phyloP scores from a whole-genome alignment of 2,329 filamentous ascomycete genomes.

The Colletotrichum tropicicola region DNA sequence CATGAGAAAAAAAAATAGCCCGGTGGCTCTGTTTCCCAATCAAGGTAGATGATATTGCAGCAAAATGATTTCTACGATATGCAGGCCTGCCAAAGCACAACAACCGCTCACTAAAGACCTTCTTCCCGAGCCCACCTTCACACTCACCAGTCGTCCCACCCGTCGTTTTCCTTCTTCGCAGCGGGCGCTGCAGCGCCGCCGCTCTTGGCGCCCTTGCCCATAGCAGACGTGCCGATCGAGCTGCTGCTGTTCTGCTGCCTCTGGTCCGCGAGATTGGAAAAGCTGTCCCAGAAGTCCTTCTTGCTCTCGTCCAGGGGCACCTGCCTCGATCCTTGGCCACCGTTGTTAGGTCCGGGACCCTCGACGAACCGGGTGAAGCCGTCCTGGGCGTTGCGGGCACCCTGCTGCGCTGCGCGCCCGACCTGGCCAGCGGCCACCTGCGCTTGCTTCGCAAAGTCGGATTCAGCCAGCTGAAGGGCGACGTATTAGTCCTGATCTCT shows the following conservation, averaged over 20 bases:
- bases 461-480: conserved; percentile 74
- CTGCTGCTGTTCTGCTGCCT: conserved; percentile 51
- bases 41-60: no score
- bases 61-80: conserved; percentile 26
- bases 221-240: conserved; percentile 67
- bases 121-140: not conserved
- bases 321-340: conserved; percentile 41
- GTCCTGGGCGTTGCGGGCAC: conserved; percentile 79
- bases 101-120: conserved; percentile 28
- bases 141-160: conserved; percentile 71
- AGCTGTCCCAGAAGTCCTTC: conserved; percentile 92
- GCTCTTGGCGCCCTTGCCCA: conserved; percentile 61
- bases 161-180: conserved; percentile 60
- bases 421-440: conserved; percentile 71
- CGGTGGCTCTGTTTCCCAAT: not conserved
- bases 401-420: conserved; percentile 72
- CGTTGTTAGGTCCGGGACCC: conserved; percentile 65
- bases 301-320: conserved; percentile 68
- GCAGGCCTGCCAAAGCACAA: conserved; percentile 23
- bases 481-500: conserved; percentile 35
- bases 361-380: conserved; percentile 90
- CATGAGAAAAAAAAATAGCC: no score
- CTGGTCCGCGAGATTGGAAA: conserved; percentile 75
- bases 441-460: conserved; percentile 77
- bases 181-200: conserved; percentile 39